Evolutionary conservation across 495 filamentous ascomycete species (phyloP).

Genomic region (Astrocystis sublimbata): DNA sequence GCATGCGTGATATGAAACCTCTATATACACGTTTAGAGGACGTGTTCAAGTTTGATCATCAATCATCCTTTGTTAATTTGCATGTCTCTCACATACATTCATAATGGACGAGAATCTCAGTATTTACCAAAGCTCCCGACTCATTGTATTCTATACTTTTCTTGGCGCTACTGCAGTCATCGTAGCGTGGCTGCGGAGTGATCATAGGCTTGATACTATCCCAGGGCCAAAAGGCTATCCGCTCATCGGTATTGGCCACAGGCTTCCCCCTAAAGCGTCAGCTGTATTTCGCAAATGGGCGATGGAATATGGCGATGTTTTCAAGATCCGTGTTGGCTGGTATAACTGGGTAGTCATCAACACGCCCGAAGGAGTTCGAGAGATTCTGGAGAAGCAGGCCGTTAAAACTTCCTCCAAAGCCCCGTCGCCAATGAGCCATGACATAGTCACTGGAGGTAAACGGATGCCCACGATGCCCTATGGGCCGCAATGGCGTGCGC

Average conservation of each 20-base stretch:
- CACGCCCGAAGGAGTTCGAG: conserved; percentile 39
- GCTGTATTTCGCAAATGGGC: conserved; percentile 29
- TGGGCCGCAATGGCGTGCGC: conserved; percentile 43
- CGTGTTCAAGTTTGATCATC: too few relatives aligned
- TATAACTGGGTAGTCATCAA: conserved; percentile 47
- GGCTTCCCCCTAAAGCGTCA: not conserved
- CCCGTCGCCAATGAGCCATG: conserved; percentile 31
- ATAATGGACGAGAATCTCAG: too few relatives aligned
- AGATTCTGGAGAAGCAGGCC: conserved; percentile 44
- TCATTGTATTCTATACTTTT: too few relatives aligned
- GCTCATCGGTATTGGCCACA: not conserved
- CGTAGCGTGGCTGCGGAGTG: too few relatives aligned
- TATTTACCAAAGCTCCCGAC: too few relatives aligned
- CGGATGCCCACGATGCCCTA: conserved; percentile 49
- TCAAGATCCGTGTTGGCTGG: conserved; percentile 41
- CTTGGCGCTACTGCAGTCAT: too few relatives aligned
- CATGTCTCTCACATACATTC: too few relatives aligned
- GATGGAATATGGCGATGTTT: conserved; percentile 36
- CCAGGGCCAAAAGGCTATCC: not conserved
- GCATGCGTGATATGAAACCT: too few relatives aligned
- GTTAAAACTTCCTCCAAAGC: conserved; percentile 29
- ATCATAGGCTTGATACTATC: too few relatives aligned
- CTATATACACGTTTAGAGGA: too few relatives aligned
- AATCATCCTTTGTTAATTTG: too few relatives aligned
- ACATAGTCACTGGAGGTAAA: conserved; percentile 31